phyloP scores from a whole-genome alignment of 2,329 filamentous ascomycete species.

The Exophiala phaeomuriformis region DNA sequence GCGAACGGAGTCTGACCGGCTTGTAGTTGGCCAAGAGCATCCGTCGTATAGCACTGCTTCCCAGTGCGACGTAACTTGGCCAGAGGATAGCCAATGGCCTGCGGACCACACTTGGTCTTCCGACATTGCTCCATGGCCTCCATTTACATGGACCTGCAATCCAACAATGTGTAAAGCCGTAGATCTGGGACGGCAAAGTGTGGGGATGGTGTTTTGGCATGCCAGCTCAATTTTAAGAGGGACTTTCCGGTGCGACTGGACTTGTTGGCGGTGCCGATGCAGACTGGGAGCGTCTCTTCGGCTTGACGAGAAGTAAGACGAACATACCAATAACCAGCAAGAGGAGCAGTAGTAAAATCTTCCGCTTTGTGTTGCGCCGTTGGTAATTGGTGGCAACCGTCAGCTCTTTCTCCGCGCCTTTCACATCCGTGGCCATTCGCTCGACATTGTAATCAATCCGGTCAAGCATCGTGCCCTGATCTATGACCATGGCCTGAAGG shows the following conservation, averaged over 20 bases:
- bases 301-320: slow-evolving; percentile 74
- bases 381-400: slow-evolving; percentile 74
- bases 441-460: slow-evolving; percentile 98
- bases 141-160: too few species aligned
- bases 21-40: too few species aligned
- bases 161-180: too few species aligned
- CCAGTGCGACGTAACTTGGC: too few species aligned
- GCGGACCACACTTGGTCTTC: too few species aligned
- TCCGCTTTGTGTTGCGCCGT: slow-evolving; percentile 77
- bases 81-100: too few species aligned
- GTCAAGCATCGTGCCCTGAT: slow-evolving; percentile 84
- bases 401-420: slow-evolving; percentile 85
- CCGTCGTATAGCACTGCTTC: too few species aligned
- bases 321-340: slow-evolving; percentile 80
- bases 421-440: slow-evolving; percentile 86
- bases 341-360: slow-evolving; percentile 82
- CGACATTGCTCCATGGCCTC: too few species aligned
- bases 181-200: too few species aligned
- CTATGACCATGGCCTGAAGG: slow-evolving; percentile 89
- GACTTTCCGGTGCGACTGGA: background rate
- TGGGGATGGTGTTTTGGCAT: background rate
- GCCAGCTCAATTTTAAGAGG: background rate
- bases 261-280: slow-evolving; percentile 12
- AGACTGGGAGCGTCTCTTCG: slow-evolving; percentile 42
- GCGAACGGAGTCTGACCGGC: too few species aligned